phyloP scores from a whole-genome alignment of 2,329 filamentous ascomycete genomes.

The Zopfia rhizophila region DNA sequence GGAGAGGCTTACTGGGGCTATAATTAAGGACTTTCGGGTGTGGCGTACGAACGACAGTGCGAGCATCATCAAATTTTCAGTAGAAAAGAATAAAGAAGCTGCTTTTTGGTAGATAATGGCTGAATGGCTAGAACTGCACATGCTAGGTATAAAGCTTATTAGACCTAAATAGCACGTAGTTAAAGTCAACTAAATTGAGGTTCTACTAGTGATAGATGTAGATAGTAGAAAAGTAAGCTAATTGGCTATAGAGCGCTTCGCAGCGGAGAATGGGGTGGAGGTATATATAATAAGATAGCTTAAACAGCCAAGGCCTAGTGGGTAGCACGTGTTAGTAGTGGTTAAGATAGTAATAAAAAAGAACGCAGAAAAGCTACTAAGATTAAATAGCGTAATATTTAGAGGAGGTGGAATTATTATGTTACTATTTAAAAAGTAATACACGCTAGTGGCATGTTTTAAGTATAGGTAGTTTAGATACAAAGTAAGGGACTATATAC shows the following conservation, averaged over 20 bases:
- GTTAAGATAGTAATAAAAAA: conserved; percentile 21
- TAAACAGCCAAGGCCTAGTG: conserved; percentile 13
- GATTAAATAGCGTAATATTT: conserved; percentile 19
- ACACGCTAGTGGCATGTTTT: conserved; percentile 6
- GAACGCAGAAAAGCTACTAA: conserved; percentile 21
- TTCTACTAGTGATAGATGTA: conserved; percentile 20
- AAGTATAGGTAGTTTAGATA: conserved; percentile 7
- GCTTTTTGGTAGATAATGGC: conserved; percentile 21
- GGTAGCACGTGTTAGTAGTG: conserved; percentile 19
- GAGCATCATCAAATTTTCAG: conserved; percentile 26
- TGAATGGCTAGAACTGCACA: conserved; percentile 22
- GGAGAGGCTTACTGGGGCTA: conserved; percentile 13
- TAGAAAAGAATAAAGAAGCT: conserved; percentile 26
- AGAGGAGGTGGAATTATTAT: conserved; percentile 12
- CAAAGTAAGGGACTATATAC: conserved; percentile 8
- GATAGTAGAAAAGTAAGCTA: conserved; percentile 19
- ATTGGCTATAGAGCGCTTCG: conserved; percentile 18
- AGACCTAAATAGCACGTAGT: conserved; percentile 23
- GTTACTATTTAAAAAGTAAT: conserved; percentile 5
- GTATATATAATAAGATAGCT: conserved; percentile 19
- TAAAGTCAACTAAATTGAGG: conserved; percentile 25
- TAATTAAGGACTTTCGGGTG: conserved; percentile 18
- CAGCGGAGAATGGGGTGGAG: conserved; percentile 18
- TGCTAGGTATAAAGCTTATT: conserved; percentile 21
- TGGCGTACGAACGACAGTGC: conserved; percentile 16